These are phyloP conservation scores for Fragaria iinumae DNA, from an alignment of 306 rosid species.

Conservation along the genomic window DNA sequence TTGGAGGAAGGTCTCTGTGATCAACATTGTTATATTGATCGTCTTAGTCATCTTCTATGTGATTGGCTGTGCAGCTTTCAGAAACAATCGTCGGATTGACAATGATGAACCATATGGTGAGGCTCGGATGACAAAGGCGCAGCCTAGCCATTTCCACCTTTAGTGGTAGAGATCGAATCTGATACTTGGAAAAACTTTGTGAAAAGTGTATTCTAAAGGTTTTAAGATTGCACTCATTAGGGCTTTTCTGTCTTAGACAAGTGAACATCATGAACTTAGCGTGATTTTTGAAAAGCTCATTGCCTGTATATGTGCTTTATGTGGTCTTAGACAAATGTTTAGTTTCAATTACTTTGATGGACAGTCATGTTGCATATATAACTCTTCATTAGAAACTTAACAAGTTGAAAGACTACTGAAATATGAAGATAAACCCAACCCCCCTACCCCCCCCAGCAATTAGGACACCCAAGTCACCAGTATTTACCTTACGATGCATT, in stretches of 20 bases:
- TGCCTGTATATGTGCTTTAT: conserved; percentile 19
- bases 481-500: conserved; percentile 93
- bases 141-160: conserved; percentile 56
- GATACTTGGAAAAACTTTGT: conserved; percentile 14
- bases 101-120: conserved; percentile 72
- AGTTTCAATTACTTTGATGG: too few species aligned
- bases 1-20: conserved; percentile 89
- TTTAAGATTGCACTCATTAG: conserved; percentile 3
- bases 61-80: conserved; percentile 69
- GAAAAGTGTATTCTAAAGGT: conserved; percentile 7
- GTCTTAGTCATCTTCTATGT: conserved; percentile 69
- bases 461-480: conserved; percentile 92
- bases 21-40: conserved; percentile 72
- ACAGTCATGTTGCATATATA: too few species aligned
- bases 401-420: too few species aligned
- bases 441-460: conserved; percentile 81
- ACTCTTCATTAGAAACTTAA: too few species aligned
- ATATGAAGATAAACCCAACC: conserved; percentile 30
- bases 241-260: conserved; percentile 9
- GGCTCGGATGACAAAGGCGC: conserved; percentile 81
- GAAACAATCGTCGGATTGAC: conserved; percentile 72
- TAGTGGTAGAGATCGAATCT: conserved; percentile 12
- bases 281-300: not conserved
- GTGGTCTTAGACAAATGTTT: too few species aligned
- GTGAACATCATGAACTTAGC: not conserved